Percentiles rank a stretch among this genome's conserved stretches.
These are phyloP conservation scores for Nigrograna mackinnonii DNA, from an alignment of 2,329 filamentous ascomycete species.

Conservation along the genomic window DNA sequence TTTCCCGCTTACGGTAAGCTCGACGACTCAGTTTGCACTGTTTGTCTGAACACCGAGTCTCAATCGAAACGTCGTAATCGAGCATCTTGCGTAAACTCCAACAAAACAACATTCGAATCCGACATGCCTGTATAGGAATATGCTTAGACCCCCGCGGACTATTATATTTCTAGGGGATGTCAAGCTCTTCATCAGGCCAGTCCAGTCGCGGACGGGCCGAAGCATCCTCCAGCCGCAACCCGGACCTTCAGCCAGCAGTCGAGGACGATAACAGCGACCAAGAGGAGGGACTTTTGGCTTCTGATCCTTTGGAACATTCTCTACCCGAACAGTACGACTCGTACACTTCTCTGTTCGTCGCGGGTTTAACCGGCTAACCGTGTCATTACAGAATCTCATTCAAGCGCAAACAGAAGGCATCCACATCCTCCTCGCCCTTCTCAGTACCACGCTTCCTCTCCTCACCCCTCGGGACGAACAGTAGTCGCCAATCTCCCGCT, in stretches of 20 bases:
- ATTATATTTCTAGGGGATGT: conserved; percentile 42
- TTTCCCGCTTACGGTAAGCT: too few relatives aligned
- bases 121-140: conserved; percentile 28
- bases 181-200: conserved; percentile 39
- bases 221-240: conserved; percentile 50
- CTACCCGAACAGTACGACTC: conserved; percentile 47
- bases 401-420: conserved; percentile 67
- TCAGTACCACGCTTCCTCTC: conserved; percentile 50
- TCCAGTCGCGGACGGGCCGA: conserved; percentile 41
- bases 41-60: background rate
- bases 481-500: conserved; percentile 32
- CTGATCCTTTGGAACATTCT: conserved; percentile 60
- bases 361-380: conserved; percentile 6
- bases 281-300: conserved; percentile 53
- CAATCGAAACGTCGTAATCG: background rate
- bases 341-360: background rate
- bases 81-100: background rate
- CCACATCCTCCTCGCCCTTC: conserved; percentile 38
- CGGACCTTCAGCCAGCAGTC: conserved; percentile 32
- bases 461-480: conserved; percentile 36
- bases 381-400: conserved; percentile 60
- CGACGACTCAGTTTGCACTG: background rate
- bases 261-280: conserved; percentile 53
- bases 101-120: background rate
- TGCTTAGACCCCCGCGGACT: conserved; percentile 17